phyloP scores from a whole-genome alignment of 1,284 basidiomycete genomes.

The Bjerkandera adusta region DNA sequence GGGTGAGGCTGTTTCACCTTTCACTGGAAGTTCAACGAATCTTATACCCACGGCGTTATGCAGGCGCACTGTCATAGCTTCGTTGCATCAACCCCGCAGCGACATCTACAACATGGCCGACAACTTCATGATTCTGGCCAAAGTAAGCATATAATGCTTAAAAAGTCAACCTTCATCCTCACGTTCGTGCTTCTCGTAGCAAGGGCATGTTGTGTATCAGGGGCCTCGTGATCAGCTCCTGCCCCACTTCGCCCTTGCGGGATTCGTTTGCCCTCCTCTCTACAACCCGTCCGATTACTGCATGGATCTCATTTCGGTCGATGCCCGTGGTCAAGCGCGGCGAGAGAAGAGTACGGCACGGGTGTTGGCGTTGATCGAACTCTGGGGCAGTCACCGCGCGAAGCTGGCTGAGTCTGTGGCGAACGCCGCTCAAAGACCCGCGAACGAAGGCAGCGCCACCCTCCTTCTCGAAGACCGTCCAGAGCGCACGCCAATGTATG shows the following conservation, averaged over 20 bases:
- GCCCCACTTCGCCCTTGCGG: conserved; percentile 15
- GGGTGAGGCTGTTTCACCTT: conserved; percentile 26
- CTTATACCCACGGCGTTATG: not conserved
- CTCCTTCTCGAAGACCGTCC: conserved; percentile 6
- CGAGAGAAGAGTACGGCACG: conserved; percentile 12
- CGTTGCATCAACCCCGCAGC: conserved; percentile 50
- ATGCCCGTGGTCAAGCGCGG: conserved; percentile 6
- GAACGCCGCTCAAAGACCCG: not conserved
- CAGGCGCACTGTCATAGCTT: conserved; percentile 45
- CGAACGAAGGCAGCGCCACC: not conserved
- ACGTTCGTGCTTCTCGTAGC: conserved; percentile 1
- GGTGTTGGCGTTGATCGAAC: conserved; percentile 8
- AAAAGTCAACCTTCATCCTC: not conserved
- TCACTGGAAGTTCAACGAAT: not conserved
- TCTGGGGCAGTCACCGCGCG: conserved; percentile 12
- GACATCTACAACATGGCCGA: conserved; percentile 46
- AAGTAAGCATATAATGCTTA: conserved; percentile 26
- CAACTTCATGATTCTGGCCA: conserved; percentile 46
- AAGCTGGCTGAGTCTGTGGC: conserved; percentile 14
- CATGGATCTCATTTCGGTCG: conserved; percentile 19
- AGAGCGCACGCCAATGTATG: conserved; percentile 14
- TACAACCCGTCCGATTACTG: conserved; percentile 20
- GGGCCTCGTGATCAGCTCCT: conserved; percentile 16
- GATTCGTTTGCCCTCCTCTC: conserved; percentile 15
- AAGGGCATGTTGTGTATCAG: conserved; percentile 35